These are phyloP conservation scores for Thelephora terrestris DNA, from an alignment of 1,284 basidiomycete genomes.

Conservation along the genomic window DNA sequence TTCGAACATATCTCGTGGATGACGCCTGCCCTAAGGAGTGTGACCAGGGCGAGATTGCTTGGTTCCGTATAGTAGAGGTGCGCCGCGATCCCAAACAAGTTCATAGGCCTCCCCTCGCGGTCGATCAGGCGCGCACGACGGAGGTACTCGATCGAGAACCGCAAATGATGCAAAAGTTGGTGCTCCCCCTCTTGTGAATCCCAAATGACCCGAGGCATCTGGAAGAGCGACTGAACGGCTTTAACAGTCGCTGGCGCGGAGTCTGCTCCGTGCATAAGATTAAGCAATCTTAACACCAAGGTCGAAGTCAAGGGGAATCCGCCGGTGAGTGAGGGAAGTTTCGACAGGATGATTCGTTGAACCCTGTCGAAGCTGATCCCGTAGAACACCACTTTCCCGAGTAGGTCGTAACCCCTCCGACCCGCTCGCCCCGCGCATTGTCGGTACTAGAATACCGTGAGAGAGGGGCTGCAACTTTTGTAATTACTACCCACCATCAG, in stretches of 20 bases:
- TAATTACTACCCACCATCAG: slow-evolving; percentile 36
- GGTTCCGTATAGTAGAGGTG: slow-evolving; percentile 61
- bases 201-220: slow-evolving; percentile 48
- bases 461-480: background rate
- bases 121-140: slow-evolving; percentile 45
- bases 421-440: slow-evolving; percentile 62
- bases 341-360: slow-evolving; percentile 51
- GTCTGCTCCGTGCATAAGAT: slow-evolving; percentile 50
- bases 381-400: slow-evolving; percentile 65
- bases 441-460: slow-evolving; percentile 36
- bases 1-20: slow-evolving; percentile 46
- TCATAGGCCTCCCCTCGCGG: slow-evolving; percentile 42
- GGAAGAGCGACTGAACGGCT: slow-evolving; percentile 41
- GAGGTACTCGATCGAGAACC: slow-evolving; percentile 66
- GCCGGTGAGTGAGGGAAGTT: slow-evolving; percentile 49
- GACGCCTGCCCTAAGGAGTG: slow-evolving; percentile 45
- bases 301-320: slow-evolving; percentile 61
- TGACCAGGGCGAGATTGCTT: slow-evolving; percentile 54
- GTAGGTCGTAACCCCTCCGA: slow-evolving; percentile 56
- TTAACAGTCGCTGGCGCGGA: slow-evolving; percentile 36
- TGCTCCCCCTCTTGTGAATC: slow-evolving; percentile 39
- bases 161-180: slow-evolving; percentile 52
- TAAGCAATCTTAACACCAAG: slow-evolving; percentile 51
- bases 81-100: slow-evolving; percentile 44
- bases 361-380: slow-evolving; percentile 52